phyloP scores from a whole-genome alignment of 2,329 filamentous ascomycete species.

The Tothia fuscella region DNA sequence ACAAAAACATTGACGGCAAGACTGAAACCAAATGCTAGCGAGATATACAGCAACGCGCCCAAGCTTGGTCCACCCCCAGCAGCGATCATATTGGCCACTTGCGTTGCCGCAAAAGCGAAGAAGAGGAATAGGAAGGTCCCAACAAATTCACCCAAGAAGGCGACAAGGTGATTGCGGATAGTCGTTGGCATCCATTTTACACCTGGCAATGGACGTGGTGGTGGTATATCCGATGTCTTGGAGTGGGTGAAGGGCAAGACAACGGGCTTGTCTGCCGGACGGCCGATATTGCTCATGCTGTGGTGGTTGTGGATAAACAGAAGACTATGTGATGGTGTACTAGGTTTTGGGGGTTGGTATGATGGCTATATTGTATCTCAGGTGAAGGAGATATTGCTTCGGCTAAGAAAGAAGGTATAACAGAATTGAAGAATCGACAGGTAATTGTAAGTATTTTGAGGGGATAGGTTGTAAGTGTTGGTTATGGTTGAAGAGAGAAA shows the following conservation, averaged over 20 bases:
- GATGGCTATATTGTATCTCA: too few relatives aligned
- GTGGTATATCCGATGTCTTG: neutral
- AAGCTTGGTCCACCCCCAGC: constrained; percentile 9
- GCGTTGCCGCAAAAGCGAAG: constrained; percentile 28
- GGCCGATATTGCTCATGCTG: constrained; percentile 5
- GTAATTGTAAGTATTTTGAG: too few relatives aligned
- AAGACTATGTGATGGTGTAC: too few relatives aligned
- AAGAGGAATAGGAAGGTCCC: constrained; percentile 36
- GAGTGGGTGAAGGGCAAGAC: constrained; percentile 8
- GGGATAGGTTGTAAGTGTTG: too few relatives aligned
- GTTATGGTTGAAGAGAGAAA: too few relatives aligned
- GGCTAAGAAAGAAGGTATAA: too few relatives aligned
- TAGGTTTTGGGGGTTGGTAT: too few relatives aligned
- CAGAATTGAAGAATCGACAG: too few relatives aligned
- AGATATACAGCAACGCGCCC: constrained; percentile 26
- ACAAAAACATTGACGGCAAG: constrained; percentile 34
- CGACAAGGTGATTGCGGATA: constrained; percentile 29
- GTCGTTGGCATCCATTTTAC: constrained; percentile 6
- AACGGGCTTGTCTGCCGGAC: constrained; percentile 6
- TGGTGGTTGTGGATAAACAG: too few relatives aligned
- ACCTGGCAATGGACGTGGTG: constrained; percentile 1
- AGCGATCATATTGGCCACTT: constrained; percentile 26
- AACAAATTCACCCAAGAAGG: constrained; percentile 33
- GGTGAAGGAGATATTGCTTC: too few relatives aligned
- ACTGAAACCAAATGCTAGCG: constrained; percentile 30